Evolutionary conservation across 129 eudicot species (phyloP), one percentile per base, ranked within the genome.

Genomic region (Sambucus nigra): DNA sequence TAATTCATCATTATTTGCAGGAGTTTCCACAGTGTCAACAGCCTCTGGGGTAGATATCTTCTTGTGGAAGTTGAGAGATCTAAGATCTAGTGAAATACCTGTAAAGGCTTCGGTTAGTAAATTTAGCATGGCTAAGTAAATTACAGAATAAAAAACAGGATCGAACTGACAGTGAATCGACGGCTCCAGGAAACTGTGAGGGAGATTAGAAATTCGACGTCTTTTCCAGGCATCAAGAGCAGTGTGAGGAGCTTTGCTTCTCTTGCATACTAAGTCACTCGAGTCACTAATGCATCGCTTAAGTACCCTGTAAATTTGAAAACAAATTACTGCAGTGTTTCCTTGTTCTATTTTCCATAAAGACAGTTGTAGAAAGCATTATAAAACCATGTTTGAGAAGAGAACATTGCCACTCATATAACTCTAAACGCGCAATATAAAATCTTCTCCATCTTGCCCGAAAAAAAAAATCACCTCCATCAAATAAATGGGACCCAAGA

Each of bases 141-240:
- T 5, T 55, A n/a, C 19, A 41, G 16, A 24, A 41, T 51, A n/a
- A 49, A 31, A 55, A 22, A 55, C 11, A 14, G 25, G 44, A 50
- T 18, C 32, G 27, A 45, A 48, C 87, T 78, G 61, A 84, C 97
- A 52, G 16, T 76, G 70, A 67, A 88, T 61, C 49, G 71, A 63
- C 21, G 94, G 97, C 64, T 77, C 69, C 60, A 57, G 10, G 31
- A 88, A 59, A 53, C 51, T 68, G 66, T 68, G 55, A 22, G 74
- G 60, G 11, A 69, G 51, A 50, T 54, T 57, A 25, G 46, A 50
- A 33, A 69, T 61, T 28, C 44, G 78, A 41, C 42, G 41, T 53
- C 58, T 51, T 56, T 68, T 76, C 80, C 76, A 67, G 21, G 57
- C 16, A 23, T 57, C 59, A 44, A 57, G 51, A 69, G 59, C 49